Evolutionary conservation across 2,329 filamentous ascomycete species (phyloP).

Genomic region (Alternaria sp.): DNA sequence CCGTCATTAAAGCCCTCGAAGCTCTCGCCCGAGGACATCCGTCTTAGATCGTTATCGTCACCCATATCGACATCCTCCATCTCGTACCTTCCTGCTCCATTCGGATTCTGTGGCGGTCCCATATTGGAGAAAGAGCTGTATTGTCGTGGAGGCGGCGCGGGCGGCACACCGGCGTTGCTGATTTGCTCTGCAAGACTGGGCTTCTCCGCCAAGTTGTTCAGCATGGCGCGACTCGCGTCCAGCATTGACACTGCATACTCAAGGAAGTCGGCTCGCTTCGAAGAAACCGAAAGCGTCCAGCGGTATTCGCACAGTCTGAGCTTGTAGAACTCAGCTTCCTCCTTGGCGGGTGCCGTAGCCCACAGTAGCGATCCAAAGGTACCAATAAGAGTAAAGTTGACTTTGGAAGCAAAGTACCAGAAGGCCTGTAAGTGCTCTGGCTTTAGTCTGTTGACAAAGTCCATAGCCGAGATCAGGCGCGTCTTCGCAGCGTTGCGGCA

Average conservation of each 20-base stretch:
- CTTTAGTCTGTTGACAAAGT: slow-evolving; percentile 92
- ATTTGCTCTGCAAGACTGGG: slow-evolving; percentile 50
- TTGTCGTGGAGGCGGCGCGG: slow-evolving; percentile 33
- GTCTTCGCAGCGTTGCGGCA: slow-evolving; percentile 94
- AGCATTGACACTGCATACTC: slow-evolving; percentile 56
- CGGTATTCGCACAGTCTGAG: slow-evolving; percentile 86
- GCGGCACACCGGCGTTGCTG: slow-evolving; percentile 50
- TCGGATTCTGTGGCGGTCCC: slow-evolving; percentile 26
- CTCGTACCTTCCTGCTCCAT: slow-evolving; percentile 17
- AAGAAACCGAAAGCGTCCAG: slow-evolving; percentile 90
- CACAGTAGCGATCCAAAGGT: slow-evolving; percentile 91
- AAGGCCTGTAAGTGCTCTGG: slow-evolving; percentile 87
- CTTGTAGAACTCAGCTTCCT: slow-evolving; percentile 93
- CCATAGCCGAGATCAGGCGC: slow-evolving; percentile 92
- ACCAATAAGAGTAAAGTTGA: slow-evolving; percentile 93
- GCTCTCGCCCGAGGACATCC: slow-evolving; percentile 37
- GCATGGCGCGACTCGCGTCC: slow-evolving; percentile 54
- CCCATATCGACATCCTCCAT: slow-evolving; percentile 41
- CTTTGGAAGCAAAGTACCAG: slow-evolving; percentile 89
- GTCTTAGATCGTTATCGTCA: slow-evolving; percentile 31
- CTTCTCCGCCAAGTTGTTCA: slow-evolving; percentile 56
- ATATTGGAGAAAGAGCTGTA: slow-evolving; percentile 31
- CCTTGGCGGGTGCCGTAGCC: slow-evolving; percentile 84
- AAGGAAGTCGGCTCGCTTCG: slow-evolving; percentile 68
- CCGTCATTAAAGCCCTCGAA: slow-evolving; percentile 44